These are phyloP conservation scores for Medicago lupulina DNA, from an alignment of 306 rosid genomes.

Conservation along the genomic window DNA sequence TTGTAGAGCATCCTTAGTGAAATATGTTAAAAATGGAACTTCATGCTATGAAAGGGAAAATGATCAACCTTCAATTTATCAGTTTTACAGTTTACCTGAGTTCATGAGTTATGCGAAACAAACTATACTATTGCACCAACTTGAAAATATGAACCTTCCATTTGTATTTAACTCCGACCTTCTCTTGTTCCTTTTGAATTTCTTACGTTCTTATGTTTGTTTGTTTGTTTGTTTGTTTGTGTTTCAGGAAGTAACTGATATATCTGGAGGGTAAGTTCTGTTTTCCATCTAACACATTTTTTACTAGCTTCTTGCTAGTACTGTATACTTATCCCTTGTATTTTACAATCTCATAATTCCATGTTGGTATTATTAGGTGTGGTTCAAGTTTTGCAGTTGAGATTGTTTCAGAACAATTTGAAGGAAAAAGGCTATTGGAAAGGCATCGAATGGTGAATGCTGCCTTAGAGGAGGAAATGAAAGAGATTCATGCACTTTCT, in stretches of 20 bases:
- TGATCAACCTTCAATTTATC: background rate
- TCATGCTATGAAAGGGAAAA: background rate
- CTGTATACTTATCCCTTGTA: background rate
- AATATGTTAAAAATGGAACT: background rate
- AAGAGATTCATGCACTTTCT: conserved; percentile 91
- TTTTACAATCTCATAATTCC: conserved; percentile 6
- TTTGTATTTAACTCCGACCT: background rate
- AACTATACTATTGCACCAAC: background rate
- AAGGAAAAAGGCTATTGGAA: conserved; percentile 86
- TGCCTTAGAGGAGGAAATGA: conserved; percentile 86
- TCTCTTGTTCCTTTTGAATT: background rate
- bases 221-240: conserved; percentile 35
- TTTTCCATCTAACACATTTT: background rate
- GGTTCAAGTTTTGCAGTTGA: conserved; percentile 83
- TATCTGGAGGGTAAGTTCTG: conserved; percentile 87
- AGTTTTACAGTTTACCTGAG: background rate
- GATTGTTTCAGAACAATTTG: conserved; percentile 82
- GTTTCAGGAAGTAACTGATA: conserved; percentile 91
- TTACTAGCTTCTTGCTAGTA: background rate
- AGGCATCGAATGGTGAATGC: conserved; percentile 91
- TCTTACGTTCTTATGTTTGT: conserved; percentile 2
- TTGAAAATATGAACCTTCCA: conserved; percentile 3
- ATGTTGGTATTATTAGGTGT: conserved; percentile 55
- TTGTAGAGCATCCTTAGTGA: background rate
- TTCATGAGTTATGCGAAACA: conserved; percentile 1